phyloP scores from a whole-genome alignment of 2,329 filamentous ascomycete species.

The Talaromyces piceae region DNA sequence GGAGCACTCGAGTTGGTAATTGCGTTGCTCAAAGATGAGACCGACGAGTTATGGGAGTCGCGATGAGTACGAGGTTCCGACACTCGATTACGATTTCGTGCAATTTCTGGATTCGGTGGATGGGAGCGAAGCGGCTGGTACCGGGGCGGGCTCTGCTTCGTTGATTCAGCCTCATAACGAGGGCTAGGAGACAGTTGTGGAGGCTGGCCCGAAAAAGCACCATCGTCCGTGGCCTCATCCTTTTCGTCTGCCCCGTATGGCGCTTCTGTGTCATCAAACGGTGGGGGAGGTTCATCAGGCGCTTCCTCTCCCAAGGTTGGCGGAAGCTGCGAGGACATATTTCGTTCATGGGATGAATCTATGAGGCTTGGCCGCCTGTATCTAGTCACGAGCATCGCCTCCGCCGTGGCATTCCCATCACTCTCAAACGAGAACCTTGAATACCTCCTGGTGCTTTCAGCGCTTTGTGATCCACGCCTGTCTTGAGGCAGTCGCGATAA shows the following conservation, averaged over 20 bases:
- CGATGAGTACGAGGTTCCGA: neutral
- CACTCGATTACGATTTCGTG: neutral
- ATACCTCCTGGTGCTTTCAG: constrained; percentile 3
- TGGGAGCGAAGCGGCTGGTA: constrained; percentile 1
- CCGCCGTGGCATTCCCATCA: constrained; percentile 7
- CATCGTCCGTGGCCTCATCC: neutral
- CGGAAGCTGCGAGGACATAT: neutral
- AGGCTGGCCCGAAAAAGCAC: neutral
- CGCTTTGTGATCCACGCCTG: neutral
- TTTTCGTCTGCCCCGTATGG: constrained; percentile 8
- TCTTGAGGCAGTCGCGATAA: constrained; percentile 3
- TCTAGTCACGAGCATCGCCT: constrained; percentile 7
- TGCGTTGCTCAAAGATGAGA: neutral
- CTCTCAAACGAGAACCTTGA: constrained; percentile 11
- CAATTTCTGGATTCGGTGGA: neutral
- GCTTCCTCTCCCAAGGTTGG: constrained; percentile 8
- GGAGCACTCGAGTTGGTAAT: neutral
- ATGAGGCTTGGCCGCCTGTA: neutral
- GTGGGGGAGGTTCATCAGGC: constrained; percentile 8
- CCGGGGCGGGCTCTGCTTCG: neutral
- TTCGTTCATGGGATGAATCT: neutral
- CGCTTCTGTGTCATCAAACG: constrained; percentile 3
- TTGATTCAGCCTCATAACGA: neutral
- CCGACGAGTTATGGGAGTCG: neutral
- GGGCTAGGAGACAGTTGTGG: neutral